These are phyloP conservation scores for Closterium sp. DNA, from an alignment of 139 green algal species.

Conservation along the genomic window DNA sequence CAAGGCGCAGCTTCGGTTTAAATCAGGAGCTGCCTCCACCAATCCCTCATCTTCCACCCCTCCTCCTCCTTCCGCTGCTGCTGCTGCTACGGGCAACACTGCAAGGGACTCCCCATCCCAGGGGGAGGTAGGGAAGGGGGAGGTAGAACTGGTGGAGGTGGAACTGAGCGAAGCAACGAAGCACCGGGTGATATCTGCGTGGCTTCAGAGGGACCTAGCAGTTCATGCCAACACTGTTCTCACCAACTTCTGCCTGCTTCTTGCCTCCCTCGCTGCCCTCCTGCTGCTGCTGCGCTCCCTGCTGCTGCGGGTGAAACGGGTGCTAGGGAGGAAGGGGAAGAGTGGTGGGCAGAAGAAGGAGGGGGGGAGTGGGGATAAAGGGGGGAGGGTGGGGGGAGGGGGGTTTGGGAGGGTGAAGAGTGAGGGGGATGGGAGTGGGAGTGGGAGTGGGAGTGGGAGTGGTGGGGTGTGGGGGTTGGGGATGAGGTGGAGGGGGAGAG, in stretches of 20 bases:
- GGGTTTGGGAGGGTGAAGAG: neutral
- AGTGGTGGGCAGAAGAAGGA: neutral
- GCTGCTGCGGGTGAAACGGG: neutral
- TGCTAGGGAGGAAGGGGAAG: neutral
- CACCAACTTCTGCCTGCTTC: neutral
- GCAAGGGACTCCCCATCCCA: neutral
- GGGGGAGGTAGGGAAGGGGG: no score
- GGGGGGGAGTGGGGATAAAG: neutral
- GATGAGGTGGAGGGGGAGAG: neutral
- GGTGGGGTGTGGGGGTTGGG: neutral
- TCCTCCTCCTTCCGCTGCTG: neutral
- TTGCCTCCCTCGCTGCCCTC: neutral
- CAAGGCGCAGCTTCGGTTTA: slow-evolving; percentile 10
- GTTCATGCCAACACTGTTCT: neutral
- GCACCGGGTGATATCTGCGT: neutral
- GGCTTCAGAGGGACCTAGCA: neutral
- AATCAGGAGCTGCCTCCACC: neutral
- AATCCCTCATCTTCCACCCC: neutral
- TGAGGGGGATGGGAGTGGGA: neutral
- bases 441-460: neutral
- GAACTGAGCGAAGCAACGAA: neutral
- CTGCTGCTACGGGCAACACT: neutral
- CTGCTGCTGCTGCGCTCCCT: neutral
- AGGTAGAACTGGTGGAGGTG: neutral
- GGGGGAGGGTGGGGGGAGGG: neutral